Evolutionary conservation across 2,329 filamentous ascomycete species (phyloP), one percentile per base, ranked within the genome.

Genomic region (Fusarium poae): DNA sequence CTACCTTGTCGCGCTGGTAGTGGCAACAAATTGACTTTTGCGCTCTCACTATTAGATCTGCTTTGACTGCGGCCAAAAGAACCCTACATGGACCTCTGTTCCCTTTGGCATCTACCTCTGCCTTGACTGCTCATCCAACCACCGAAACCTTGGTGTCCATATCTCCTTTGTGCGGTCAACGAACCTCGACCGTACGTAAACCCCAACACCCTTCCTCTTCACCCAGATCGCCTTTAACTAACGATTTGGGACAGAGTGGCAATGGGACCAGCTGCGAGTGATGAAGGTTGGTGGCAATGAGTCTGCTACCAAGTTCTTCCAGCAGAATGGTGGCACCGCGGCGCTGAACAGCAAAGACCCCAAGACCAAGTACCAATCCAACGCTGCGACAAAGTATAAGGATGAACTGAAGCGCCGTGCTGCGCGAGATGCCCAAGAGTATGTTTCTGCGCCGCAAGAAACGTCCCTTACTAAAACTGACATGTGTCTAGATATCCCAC

Each of bases 261-360:
- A 97, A 92, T 99, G 96, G 96, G 94, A 97, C 73, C 96, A 99
- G 80, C 87, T 99, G 64, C 92, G 96, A 53, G 82, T 95, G 60
- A 98, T 99, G 95, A 99, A 99, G 83, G 94, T 98, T 18, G 96
- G 96, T 71, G 96, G 96, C 60, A 99, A 99, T 77, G 95, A 98
- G 82, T 97, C 94, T 61, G 96, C 96, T 49, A 97, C 94, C 76
- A 97, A 97, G 82, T 99, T 93, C 85, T 99, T 98, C 85, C 94
- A 97, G 82, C 91, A 93, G 74, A 96, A 99, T 78, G 96, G 96
- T 68, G 96, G 96, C 65, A 94, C 92, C 40, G 94, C 95, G 50
- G 95, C 95, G 57, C 88, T 99, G 65, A 93, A 93, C 73, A 97
- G 94, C 88, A 98, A 98, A 81, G 96, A 99, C 77, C 87, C 91